These are phyloP conservation scores for Amylocarpus encephaloides DNA, from an alignment of 2,329 filamentous ascomycete species.

Conservation along the genomic window DNA sequence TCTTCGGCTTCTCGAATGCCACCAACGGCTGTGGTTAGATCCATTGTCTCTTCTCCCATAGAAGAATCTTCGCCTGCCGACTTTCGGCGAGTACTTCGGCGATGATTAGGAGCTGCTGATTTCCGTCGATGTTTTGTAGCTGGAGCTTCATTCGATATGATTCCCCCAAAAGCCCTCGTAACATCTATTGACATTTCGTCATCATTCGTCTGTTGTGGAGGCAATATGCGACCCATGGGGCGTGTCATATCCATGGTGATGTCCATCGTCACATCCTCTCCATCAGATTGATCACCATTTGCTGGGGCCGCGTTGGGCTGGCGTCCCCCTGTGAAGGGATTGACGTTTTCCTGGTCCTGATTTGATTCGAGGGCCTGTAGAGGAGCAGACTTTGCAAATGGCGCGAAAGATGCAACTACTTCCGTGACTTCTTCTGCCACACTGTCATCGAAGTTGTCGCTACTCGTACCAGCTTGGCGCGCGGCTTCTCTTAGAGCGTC, in stretches of 20 bases:
- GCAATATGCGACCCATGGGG: conserved; percentile 48
- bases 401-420: conserved; percentile 65
- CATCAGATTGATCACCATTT: conserved; percentile 27
- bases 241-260: conserved; percentile 49
- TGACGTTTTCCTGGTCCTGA: conserved; percentile 43
- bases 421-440: conserved; percentile 49
- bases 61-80: conserved; percentile 29
- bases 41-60: conserved; percentile 40
- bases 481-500: conserved; percentile 71
- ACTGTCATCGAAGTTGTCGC: conserved; percentile 51
- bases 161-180: conserved; percentile 74
- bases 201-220: conserved; percentile 29
- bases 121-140: conserved; percentile 24
- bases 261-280: conserved; percentile 35
- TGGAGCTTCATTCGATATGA: conserved; percentile 43
- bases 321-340: conserved; percentile 37
- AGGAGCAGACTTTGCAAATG: conserved; percentile 59
- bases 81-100: conserved; percentile 33
- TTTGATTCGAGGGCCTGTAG: conserved; percentile 29
- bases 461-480: conserved; percentile 66
- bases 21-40: conserved; percentile 50
- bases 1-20: conserved; percentile 39
- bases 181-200: conserved; percentile 85
- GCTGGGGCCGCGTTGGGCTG: conserved; percentile 14
- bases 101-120: conserved; percentile 26